These are phyloP conservation scores for Typha latifolia DNA, from an alignment of 176 grass and related monocot genomes.

Conservation along the genomic window DNA sequence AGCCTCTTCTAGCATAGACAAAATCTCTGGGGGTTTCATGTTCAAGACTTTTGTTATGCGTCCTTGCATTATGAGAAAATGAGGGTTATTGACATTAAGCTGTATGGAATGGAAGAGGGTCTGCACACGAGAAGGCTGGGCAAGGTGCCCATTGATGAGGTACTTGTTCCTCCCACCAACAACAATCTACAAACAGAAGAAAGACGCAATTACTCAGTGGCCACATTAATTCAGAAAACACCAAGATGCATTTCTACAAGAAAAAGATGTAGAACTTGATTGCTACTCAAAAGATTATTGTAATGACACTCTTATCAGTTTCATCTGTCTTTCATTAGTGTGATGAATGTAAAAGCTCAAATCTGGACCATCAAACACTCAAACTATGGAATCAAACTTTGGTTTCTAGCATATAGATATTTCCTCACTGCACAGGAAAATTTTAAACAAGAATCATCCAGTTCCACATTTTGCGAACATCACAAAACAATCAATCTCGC, in stretches of 20 bases:
- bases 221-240: not conserved
- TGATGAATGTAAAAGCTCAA: too few species aligned
- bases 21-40: constrained; percentile 91
- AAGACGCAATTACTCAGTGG: constrained; percentile 1
- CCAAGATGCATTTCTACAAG: too few species aligned
- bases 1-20: constrained; percentile 98
- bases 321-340: too few species aligned
- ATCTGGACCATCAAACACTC: too few species aligned
- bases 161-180: constrained; percentile 87
- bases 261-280: too few species aligned
- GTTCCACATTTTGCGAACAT: too few species aligned
- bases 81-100: constrained; percentile 97
- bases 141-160: constrained; percentile 85
- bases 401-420: too few species aligned
- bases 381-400: too few species aligned
- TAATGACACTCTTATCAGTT: too few species aligned
- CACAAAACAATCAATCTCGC: not conserved
- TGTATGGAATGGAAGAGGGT: constrained; percentile 97
- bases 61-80: constrained; percentile 99
- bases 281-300: too few species aligned
- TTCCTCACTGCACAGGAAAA: too few species aligned
- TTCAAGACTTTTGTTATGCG: constrained; percentile 96
- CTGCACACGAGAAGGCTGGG: constrained; percentile 80
- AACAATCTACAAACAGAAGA: constrained; percentile 51
- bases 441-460: too few species aligned